Evolutionary conservation across 192 early-diverging fungal genomes (phyloP).

Genomic region (Coemansia sp.): DNA sequence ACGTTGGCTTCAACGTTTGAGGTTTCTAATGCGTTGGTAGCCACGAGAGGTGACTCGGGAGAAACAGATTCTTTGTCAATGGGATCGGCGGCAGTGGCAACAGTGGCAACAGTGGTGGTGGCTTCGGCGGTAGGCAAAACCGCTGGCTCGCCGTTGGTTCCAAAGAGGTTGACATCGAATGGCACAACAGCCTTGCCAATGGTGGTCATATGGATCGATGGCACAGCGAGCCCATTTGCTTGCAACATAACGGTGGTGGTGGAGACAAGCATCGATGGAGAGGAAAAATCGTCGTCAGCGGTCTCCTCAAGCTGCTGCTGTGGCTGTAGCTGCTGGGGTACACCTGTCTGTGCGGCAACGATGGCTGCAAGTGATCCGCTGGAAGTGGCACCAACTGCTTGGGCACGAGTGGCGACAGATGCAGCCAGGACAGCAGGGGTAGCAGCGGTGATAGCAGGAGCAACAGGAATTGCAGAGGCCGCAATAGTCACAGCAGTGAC

Average conservation of each 20-base stretch:
- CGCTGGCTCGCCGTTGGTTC: conserved; percentile 15
- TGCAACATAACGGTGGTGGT: conserved; percentile 10
- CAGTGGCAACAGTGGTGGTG: not conserved
- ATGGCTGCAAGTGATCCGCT: conserved; percentile 19
- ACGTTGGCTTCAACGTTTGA: too few species aligned
- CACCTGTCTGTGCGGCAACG: conserved; percentile 29
- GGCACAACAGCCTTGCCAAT: conserved; percentile 42
- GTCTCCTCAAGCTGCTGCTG: conserved; percentile 1
- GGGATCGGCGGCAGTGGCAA: not conserved
- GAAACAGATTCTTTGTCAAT: not conserved
- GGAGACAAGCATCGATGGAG: not conserved
- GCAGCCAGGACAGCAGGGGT: not conserved
- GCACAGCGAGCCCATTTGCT: conserved; percentile 1
- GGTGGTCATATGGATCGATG: conserved; percentile 39
- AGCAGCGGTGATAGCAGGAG: conserved; percentile 5
- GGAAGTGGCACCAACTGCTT: not conserved
- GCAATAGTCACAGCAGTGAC: not conserved
- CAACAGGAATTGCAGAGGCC: not conserved
- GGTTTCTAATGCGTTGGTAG: too few species aligned
- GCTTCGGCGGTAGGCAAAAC: not conserved
- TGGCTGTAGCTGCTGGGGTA: conserved; percentile 7
- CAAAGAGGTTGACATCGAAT: conserved; percentile 43
- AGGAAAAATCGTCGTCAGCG: not conserved
- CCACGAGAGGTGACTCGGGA: not conserved
- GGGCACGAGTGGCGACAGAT: not conserved